Evolutionary conservation across 352 stramenopile species (phyloP), one percentile per base, ranked within the genome.

Genomic region (Elongisporangium prolatum): DNA sequence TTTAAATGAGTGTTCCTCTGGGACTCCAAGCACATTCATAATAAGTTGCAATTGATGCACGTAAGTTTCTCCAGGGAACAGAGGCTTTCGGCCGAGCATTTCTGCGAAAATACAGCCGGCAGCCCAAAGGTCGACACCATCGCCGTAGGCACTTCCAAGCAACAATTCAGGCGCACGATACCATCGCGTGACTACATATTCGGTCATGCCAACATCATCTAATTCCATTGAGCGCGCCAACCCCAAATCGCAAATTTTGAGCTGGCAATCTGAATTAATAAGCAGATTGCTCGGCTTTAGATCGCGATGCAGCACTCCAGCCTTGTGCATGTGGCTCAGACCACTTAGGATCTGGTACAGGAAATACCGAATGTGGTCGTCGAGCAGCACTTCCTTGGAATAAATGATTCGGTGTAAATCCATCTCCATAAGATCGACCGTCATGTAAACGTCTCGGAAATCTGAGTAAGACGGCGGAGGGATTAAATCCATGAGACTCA

Each of bases 171-270:
- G 88, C 1, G 84, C 86, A 24, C 88, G 83, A 58, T 96, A 50
- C n/a, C n/a, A n/a, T n/a, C n/a, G n/a, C n/a, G n/a, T n/a, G n/a
- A n/a, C n/a, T n/a, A n/a, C n/a, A n/a, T 96, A 96, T 60, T 96
- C 87, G 4, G 88, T 96, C 78, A 99, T 95, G 22, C 95, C 93
- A 7, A 91, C 72, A 52, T 95, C 86, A 24, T 95, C 84, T 0
- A 80, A 73, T 61, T 95, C 86, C 60, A 86, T 92, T 0, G 84
- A 91, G 14, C 96, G 88, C 37, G 94, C 93, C 10, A 98, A 77
- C 20, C 96, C 96, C 48, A 99, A 89, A 64, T 99, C 96, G 72
- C 96, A 98, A 63, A 99, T 97, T 71, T 98, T 98, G 44, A 99
- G 80, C 66, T 98, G 80, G 54, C 95, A 98, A 64, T 98, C 97